Evolutionary conservation across 768 basidiomycete genomes (phyloP).

Genomic region (Leccinum barrowsii): DNA sequence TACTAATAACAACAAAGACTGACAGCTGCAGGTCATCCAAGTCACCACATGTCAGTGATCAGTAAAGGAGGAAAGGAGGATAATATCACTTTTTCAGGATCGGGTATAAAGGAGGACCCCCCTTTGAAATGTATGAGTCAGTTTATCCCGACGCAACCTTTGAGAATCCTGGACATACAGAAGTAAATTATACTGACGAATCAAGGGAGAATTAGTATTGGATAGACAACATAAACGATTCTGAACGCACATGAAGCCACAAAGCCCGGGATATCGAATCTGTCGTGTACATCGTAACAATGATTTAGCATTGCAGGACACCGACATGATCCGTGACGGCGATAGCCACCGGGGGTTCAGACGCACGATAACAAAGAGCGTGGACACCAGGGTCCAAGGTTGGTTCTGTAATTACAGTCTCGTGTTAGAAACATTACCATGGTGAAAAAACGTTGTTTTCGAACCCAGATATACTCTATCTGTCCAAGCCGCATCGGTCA

Average conservation of each 20-base stretch:
- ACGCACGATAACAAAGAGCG: background rate
- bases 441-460: background rate
- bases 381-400: background rate
- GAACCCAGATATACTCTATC: background rate
- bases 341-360: background rate
- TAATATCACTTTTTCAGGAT: background rate
- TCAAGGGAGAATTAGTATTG: background rate
- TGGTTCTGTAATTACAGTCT: background rate
- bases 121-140: background rate
- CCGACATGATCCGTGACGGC: background rate
- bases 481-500: background rate
- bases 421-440: background rate
- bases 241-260: too few relatives aligned
- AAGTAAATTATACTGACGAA: background rate
- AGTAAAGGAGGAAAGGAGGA: background rate
- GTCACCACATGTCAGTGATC: background rate
- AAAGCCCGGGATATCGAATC: too few relatives aligned
- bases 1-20: background rate
- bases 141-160: background rate
- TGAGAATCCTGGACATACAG: background rate
- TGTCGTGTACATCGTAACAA: too few relatives aligned
- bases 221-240: background rate
- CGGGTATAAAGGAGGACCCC: background rate
- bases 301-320: too few relatives aligned
- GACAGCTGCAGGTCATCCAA: background rate